A percentile compares a stretch with the other conserved stretches of the same genome.
phyloP scores from a whole-genome alignment of 2,329 filamentous ascomycete species.

The Massarina eburnea region DNA sequence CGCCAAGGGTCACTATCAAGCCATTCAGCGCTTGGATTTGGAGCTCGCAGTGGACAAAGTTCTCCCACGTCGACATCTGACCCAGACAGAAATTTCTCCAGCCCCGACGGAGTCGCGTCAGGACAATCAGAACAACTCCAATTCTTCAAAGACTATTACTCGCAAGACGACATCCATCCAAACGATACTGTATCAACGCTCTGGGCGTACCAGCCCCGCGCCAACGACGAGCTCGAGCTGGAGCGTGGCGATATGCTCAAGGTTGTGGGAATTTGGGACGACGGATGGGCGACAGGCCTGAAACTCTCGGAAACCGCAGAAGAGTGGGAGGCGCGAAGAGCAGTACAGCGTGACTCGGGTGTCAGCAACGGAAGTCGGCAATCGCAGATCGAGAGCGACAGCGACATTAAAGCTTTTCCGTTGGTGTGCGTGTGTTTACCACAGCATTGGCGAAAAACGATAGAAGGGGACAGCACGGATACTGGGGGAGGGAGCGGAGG shows the following conservation, averaged over 20 bases:
- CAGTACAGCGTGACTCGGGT: constrained; percentile 86
- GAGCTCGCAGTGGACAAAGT: constrained; percentile 63
- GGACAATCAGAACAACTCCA: constrained; percentile 93
- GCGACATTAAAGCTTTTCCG: constrained; percentile 97
- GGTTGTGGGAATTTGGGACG: constrained; percentile 97
- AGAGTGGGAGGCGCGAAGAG: constrained; percentile 78
- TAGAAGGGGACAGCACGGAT: constrained; percentile 71
- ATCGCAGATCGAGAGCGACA: constrained; percentile 47
- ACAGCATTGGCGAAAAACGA: constrained; percentile 95
- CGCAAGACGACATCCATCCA: constrained; percentile 90
- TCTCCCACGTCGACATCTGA: constrained; percentile 64
- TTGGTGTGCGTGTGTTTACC: constrained; percentile 94
- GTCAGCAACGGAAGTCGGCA: constrained; percentile 73
- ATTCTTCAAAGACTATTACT: constrained; percentile 99
- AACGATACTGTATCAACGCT: constrained; percentile 87
- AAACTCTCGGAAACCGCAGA: constrained; percentile 81
- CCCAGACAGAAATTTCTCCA: constrained; percentile 70
- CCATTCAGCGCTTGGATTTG: constrained; percentile 67
- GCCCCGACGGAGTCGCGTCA: constrained; percentile 78
- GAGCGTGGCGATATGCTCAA: constrained; percentile 98
- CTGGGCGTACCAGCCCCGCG: constrained; percentile 96
- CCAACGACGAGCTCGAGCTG: constrained; percentile 87
- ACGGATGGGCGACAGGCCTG: constrained; percentile 96
- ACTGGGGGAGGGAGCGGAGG: constrained; percentile 35
- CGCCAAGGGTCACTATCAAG: constrained; percentile 89